These are phyloP conservation scores for Blumeriella jaapii DNA, from an alignment of 2,329 filamentous ascomycete species.

Conservation along the genomic window DNA sequence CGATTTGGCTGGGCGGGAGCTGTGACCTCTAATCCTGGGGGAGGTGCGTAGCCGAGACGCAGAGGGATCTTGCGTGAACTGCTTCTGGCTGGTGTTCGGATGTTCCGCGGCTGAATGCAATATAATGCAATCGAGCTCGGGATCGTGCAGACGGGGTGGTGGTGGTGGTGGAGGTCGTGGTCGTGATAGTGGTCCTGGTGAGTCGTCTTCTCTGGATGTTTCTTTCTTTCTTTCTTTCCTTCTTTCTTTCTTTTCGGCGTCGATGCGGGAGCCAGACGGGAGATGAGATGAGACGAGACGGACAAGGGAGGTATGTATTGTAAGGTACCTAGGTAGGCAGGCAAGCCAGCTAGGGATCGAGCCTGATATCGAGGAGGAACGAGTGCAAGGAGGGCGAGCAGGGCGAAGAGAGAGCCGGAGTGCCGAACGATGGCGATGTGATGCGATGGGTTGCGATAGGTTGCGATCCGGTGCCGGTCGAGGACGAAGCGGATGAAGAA, in stretches of 20 bases:
- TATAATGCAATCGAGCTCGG: slow-evolving; percentile 7
- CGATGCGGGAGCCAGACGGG: background rate
- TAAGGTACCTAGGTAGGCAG: too few species aligned
- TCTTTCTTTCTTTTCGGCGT: too few species aligned
- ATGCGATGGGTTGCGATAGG: too few species aligned
- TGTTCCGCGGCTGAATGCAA: too few species aligned
- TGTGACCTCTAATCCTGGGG: slow-evolving; percentile 19
- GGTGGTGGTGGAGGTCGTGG: background rate
- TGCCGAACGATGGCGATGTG: too few species aligned
- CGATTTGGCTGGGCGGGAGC: slow-evolving; percentile 16
- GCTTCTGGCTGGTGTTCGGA: slow-evolving; percentile 9
- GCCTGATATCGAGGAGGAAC: too few species aligned
- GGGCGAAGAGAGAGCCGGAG: too few species aligned
- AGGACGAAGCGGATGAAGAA: slow-evolving; percentile 5
- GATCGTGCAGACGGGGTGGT: background rate
- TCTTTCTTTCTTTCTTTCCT: slow-evolving; percentile 1
- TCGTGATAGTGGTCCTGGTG: slow-evolving; percentile 1
- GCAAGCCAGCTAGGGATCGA: too few species aligned
- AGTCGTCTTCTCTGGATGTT: too few species aligned
- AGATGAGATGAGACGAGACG: slow-evolving; percentile 5
- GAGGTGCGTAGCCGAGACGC: slow-evolving; percentile 19
- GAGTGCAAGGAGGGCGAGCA: too few species aligned
- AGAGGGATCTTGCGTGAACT: slow-evolving; percentile 15
- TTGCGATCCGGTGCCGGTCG: slow-evolving; percentile 2
- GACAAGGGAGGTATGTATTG: slow-evolving; percentile 1